Percentiles rank a stretch among this genome's conserved stretches.
These are phyloP conservation scores for Neltuma alba DNA, from an alignment of 306 rosid genomes.

Conservation along the genomic window DNA sequence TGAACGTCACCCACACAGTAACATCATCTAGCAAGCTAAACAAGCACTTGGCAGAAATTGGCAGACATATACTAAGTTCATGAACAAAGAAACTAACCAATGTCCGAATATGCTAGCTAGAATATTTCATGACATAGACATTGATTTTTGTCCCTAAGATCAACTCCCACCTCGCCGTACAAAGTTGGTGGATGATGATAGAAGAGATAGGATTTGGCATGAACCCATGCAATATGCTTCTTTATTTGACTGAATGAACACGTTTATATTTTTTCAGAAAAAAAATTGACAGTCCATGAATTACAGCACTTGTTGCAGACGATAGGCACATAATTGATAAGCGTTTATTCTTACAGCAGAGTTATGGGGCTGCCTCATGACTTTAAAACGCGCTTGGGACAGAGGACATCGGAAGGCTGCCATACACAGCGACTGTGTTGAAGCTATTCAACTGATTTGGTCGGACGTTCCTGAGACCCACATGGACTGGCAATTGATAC, in stretches of 20 bases:
- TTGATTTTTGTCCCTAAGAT: neutral
- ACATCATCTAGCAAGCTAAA: neutral
- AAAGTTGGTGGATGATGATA: neutral
- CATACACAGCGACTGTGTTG: no score
- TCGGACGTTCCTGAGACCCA: no score
- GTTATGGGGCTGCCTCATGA: no score
- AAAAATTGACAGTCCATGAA: neutral
- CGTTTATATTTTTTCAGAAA: neutral
- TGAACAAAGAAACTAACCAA: neutral
- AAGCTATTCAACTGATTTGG: no score
- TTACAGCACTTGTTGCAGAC: neutral
- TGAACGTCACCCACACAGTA: neutral
- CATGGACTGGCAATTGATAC: no score
- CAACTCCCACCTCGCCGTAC: neutral
- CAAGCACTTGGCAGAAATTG: neutral
- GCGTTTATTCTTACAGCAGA: no score
- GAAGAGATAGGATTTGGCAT: neutral
- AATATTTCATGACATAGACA: neutral
- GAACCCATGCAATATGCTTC: neutral
- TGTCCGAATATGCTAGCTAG: neutral
- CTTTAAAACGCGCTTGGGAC: no score
- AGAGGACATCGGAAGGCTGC: no score
- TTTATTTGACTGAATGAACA: neutral
- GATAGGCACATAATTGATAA: neutral
- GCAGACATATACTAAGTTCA: neutral